These are phyloP conservation scores for Malus fusca DNA, from an alignment of 306 rosid genomes.

Conservation along the genomic window DNA sequence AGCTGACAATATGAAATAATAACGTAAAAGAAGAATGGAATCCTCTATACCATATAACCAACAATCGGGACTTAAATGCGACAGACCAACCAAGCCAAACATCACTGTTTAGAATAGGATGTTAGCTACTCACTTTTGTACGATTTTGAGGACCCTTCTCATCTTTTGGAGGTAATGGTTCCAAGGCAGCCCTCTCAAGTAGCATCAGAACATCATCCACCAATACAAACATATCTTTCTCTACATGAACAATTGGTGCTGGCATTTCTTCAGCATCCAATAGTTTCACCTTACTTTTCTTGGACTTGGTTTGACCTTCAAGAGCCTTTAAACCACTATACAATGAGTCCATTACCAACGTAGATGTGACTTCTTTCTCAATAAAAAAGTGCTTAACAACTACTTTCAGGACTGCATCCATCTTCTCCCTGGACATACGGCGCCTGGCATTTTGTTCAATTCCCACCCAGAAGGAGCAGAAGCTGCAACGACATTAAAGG, in stretches of 20 bases:
- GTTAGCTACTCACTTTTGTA: constrained; percentile 61
- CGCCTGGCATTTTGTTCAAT: constrained; percentile 84
- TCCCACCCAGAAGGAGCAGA: constrained; percentile 84
- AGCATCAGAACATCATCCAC: constrained; percentile 81
- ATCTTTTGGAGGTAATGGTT: constrained; percentile 97
- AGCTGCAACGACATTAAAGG: constrained; percentile 41
- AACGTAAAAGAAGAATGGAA: not conserved
- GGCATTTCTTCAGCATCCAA: constrained; percentile 77
- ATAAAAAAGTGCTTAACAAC: constrained; percentile 90
- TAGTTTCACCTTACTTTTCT: constrained; percentile 51
- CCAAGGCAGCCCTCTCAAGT: constrained; percentile 93
- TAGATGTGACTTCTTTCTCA: constrained; percentile 97
- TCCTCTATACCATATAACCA: not conserved
- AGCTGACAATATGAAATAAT: not conserved
- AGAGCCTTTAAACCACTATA: constrained; percentile 96
- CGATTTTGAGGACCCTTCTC: constrained; percentile 99
- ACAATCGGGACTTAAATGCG: not conserved
- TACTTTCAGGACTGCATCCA: constrained; percentile 74
- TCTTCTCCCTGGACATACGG: constrained; percentile 90
- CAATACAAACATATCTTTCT: constrained; percentile 81
- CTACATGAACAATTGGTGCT: constrained; percentile 84
- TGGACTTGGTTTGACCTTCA: constrained; percentile 71
- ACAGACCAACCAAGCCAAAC: not conserved
- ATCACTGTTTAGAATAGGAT: not conserved
- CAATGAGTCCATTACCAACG: constrained; percentile 97